Base-by-base conservation (phyloP, 352 stramenopile genomes). In the Phytophthora citrophthora region DNA sequence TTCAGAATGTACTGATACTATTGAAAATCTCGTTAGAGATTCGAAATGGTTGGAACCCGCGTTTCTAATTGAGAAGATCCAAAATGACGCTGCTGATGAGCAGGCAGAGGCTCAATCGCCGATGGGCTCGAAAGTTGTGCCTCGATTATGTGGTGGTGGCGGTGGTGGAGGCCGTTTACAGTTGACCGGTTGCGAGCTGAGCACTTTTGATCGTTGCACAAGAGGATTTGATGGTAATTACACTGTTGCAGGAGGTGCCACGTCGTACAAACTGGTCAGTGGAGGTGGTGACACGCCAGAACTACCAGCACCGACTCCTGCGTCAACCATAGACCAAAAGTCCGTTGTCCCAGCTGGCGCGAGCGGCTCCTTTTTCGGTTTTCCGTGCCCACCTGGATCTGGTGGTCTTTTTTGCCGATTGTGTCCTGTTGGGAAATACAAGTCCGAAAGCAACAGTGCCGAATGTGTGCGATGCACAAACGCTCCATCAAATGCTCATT, bases 391-490 rank as follows among this genome's bases (percentile, higher is more conserved):
- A 18, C 86, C 86, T 29, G 86, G 86, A 4, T 90, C 80, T 10
- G 86, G 86, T 8, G 86, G 86, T 16, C 62, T 94, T 0, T 90
- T 94, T 45, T 94, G 86, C 41, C 76, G 86, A 1, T 48, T 84
- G 8, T 94, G 86, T 34, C 41, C 52, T 0, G 70, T 86, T 0
- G 86, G 86, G 1, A 87, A 76, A 26, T 94, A 83, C 62, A 94
- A 94, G 36, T 83, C 81, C 13, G 86, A 91, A 51, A 89, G 81
- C 53, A 91, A 90, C 53, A 94, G 83, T 49, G 83, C 87, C 49
- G 83, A 91, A 62, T 94, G 86, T 13, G 56, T 80, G 9, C 12
- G 61, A 29, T 94, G 86, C 48, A 64, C 54, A 0, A 94, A 92
- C 31, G 80, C 83, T 10, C 86, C 86, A 11, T 61, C 70, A 10